phyloP scores from a whole-genome alignment of 257 asterid species.

The Forsythia viridissima region DNA sequence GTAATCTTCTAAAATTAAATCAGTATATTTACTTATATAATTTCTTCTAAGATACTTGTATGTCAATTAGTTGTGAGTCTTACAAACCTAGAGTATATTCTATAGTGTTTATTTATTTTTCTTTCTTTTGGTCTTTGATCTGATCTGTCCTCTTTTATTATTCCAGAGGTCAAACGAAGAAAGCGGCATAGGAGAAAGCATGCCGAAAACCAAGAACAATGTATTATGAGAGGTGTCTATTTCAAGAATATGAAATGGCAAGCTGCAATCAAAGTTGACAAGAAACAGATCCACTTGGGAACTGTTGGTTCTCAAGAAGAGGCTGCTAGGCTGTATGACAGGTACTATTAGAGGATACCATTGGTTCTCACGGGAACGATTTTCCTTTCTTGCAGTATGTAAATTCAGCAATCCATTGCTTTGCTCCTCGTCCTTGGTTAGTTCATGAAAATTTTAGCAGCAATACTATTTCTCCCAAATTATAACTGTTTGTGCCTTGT shows the following conservation, averaged over 20 bases:
- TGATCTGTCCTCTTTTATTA: conserved; percentile 6
- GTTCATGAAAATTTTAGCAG: too few species aligned
- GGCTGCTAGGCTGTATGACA: conserved; percentile 90
- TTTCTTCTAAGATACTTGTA: neutral
- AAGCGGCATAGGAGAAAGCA: conserved; percentile 88
- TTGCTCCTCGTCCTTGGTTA: too few species aligned
- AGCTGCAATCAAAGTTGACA: conserved; percentile 98
- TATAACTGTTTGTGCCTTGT: neutral
- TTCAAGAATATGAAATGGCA: conserved; percentile 98
- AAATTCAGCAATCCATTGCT: neutral
- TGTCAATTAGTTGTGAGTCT: neutral
- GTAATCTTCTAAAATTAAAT: neutral
- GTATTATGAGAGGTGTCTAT: conserved; percentile 89
- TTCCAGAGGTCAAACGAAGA: conserved; percentile 77
- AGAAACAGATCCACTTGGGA: conserved; percentile 94
- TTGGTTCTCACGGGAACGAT: neutral
- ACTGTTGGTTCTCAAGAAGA: conserved; percentile 95
- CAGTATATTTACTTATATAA: neutral
- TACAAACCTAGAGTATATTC: neutral
- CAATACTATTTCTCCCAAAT: too few species aligned
- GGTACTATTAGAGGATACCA: conserved; percentile 38
- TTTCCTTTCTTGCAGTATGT: neutral
- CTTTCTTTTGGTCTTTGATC: neutral
- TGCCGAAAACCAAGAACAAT: conserved; percentile 70
- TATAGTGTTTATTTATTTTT: neutral